These are phyloP conservation scores for Leptographium lundbergii DNA, from an alignment of 2,329 filamentous ascomycete species.

Conservation along the genomic window DNA sequence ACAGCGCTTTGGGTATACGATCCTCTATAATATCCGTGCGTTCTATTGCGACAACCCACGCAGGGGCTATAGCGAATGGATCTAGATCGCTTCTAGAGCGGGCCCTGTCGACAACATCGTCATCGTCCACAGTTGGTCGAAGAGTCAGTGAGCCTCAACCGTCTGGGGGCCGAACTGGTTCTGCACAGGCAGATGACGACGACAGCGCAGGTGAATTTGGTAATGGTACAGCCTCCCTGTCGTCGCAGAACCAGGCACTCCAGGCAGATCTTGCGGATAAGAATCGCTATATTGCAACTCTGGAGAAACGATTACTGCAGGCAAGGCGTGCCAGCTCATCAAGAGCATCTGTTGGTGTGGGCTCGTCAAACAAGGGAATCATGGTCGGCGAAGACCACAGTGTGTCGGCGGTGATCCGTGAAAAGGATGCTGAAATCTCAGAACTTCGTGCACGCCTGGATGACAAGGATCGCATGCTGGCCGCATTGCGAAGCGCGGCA, in stretches of 20 bases:
- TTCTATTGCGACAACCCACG: slow-evolving; percentile 41
- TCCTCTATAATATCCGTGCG: slow-evolving; percentile 42
- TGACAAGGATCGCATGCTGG: slow-evolving; percentile 89
- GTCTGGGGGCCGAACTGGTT: slow-evolving; percentile 21
- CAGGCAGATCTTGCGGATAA: slow-evolving; percentile 95
- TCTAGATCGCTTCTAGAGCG: slow-evolving; percentile 43
- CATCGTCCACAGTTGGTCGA: slow-evolving; percentile 44
- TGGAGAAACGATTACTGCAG: slow-evolving; percentile 86
- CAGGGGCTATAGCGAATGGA: slow-evolving; percentile 17
- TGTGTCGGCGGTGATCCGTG: slow-evolving; percentile 57
- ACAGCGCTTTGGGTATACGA: slow-evolving; percentile 53
- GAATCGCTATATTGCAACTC: slow-evolving; percentile 86
- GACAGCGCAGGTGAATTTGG: slow-evolving; percentile 70
- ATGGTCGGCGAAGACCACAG: slow-evolving; percentile 71
- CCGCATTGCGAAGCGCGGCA: slow-evolving; percentile 72
- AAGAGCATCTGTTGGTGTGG: slow-evolving; percentile 63
- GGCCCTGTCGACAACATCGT: slow-evolving; percentile 55
- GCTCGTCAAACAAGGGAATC: slow-evolving; percentile 42
- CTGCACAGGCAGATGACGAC: slow-evolving; percentile 43
- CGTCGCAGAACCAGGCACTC: slow-evolving; percentile 79
- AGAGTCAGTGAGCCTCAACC: slow-evolving; percentile 32
- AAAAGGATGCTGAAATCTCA: slow-evolving; percentile 87
- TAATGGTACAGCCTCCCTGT: slow-evolving; percentile 70
- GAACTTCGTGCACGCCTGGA: slow-evolving; percentile 82
- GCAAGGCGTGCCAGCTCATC: slow-evolving; percentile 83